These are phyloP conservation scores for Skeletonema grethae DNA, from an alignment of 108 stramenopile species.

Conservation along the genomic window DNA sequence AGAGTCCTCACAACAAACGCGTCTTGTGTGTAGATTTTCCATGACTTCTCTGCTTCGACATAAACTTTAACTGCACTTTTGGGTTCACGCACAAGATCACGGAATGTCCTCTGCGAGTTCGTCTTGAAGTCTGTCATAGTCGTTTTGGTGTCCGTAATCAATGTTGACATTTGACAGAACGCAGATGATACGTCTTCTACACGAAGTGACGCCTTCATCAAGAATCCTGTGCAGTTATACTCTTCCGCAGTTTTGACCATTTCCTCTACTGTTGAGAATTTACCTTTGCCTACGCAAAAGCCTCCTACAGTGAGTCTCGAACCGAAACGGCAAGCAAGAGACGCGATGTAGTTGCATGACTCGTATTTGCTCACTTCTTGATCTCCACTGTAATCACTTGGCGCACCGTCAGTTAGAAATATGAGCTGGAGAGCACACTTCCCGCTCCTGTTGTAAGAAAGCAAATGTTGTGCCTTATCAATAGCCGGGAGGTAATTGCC, in stretches of 20 bases:
- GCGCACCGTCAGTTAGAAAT: slow-evolving; percentile 56
- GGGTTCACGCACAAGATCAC: slow-evolving; percentile 25
- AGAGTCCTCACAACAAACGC: slow-evolving; percentile 5
- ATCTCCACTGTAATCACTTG: slow-evolving; percentile 39
- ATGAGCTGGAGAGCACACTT: slow-evolving; percentile 48
- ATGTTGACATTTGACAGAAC: slow-evolving; percentile 27
- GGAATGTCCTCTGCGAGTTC: slow-evolving; percentile 32
- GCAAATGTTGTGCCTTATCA: slow-evolving; percentile 34
- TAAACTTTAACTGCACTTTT: slow-evolving; percentile 16
- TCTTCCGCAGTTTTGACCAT: slow-evolving; percentile 37
- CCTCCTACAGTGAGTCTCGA: slow-evolving; percentile 55
- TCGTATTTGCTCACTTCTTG: slow-evolving; percentile 4
- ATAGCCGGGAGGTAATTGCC: slow-evolving; percentile 57
- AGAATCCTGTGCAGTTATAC: slow-evolving; percentile 35
- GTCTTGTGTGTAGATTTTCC: slow-evolving; percentile 10
- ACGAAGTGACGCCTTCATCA: slow-evolving; percentile 41
- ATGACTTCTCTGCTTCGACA: not conserved
- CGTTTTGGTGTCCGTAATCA: slow-evolving; percentile 14
- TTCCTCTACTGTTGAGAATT: slow-evolving; percentile 32
- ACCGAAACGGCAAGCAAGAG: slow-evolving; percentile 44
- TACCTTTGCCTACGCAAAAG: slow-evolving; percentile 32
- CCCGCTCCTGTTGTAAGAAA: slow-evolving; percentile 21
- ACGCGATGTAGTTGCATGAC: slow-evolving; percentile 36
- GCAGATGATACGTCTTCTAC: slow-evolving; percentile 49
- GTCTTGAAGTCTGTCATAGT: slow-evolving; percentile 38